A percentile compares a stretch with the other conserved stretches of the same genome.
Conservation (phyloP, 1,139 yeast species). For the Kodamaea alishanica region DNA sequence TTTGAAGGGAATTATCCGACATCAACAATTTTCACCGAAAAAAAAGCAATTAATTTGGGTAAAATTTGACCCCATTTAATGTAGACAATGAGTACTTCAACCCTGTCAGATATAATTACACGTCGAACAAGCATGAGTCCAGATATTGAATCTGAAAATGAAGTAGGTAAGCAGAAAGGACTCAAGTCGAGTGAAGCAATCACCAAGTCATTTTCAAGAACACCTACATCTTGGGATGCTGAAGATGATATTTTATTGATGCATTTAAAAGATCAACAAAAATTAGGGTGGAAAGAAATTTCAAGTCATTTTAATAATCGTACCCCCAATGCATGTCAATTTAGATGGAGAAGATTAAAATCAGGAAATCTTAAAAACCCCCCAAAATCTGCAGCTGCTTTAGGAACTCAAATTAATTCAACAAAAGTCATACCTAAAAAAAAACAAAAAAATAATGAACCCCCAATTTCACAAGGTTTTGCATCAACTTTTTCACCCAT, state of each 20-base stretch:
- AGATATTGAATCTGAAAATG: background rate
- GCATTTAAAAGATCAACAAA: constrained; percentile 67
- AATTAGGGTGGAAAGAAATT: constrained; percentile 75
- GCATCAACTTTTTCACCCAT: constrained; percentile 37
- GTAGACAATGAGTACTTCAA: no score
- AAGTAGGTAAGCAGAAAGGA: background rate
- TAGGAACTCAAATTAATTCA: constrained; percentile 14
- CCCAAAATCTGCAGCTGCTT: constrained; percentile 41
- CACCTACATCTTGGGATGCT: constrained; percentile 76
- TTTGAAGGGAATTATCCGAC: no score
- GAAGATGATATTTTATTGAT: constrained; percentile 65
- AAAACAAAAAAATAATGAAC: constrained; percentile 22
- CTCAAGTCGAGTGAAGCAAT: constrained; percentile 2
- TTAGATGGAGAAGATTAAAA: constrained; percentile 71
- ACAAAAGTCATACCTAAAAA: constrained; percentile 12
- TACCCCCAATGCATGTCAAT: constrained; percentile 78
- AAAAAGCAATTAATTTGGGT: no score
- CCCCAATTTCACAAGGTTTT: constrained; percentile 21
- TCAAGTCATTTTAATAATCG: constrained; percentile 63
- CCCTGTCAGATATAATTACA: no score
- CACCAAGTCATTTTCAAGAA: constrained; percentile 28
- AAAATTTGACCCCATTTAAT: no score
- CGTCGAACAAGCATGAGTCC: background rate
- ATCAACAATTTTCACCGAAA: no score
- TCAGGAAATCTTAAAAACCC: constrained; percentile 60